phyloP scores from a whole-genome alignment of 2,329 filamentous ascomycete species.

The Paecilomyces niveus region DNA sequence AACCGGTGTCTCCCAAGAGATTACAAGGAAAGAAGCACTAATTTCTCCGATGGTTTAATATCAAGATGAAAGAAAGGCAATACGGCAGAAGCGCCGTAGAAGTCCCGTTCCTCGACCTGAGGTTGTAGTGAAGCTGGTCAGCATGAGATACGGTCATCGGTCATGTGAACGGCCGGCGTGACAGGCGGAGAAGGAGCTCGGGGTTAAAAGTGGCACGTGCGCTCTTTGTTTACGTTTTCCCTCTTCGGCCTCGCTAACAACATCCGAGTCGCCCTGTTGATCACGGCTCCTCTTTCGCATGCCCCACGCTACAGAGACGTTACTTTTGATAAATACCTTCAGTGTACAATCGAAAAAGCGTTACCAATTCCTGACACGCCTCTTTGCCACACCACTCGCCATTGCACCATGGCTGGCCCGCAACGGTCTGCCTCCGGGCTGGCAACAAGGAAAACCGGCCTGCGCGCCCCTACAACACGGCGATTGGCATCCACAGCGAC shows the following conservation, averaged over 20 bases:
- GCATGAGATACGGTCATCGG: slow-evolving; percentile 3
- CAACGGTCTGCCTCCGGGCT: slow-evolving; percentile 43
- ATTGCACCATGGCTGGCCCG: slow-evolving; percentile 46
- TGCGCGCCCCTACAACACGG: slow-evolving; percentile 41
- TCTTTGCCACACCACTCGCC: neutral
- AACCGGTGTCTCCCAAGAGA: neutral
- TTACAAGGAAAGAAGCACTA: neutral
- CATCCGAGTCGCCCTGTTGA: slow-evolving; percentile 3
- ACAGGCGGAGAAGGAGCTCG: slow-evolving; percentile 5
- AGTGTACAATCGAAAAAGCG: neutral
- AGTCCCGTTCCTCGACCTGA: neutral
- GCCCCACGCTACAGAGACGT: neutral
- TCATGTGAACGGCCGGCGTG: slow-evolving; percentile 22
- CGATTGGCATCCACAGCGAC: slow-evolving; percentile 49
- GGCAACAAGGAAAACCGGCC: slow-evolving; percentile 43
- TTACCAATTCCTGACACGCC: neutral
- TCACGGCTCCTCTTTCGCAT: neutral
- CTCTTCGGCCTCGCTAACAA: slow-evolving; percentile 10
- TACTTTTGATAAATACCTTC: neutral
- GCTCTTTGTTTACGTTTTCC: slow-evolving; percentile 27
- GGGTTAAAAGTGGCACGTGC: slow-evolving; percentile 10
- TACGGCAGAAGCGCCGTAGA: neutral
- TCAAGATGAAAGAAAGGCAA: neutral
- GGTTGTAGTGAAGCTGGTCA: neutral
- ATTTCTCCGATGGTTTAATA: neutral